Percentiles rank a stretch among this genome's conserved stretches.
Evolutionary conservation across 225 moss, liverwort and hornwort species (phyloP).

Genomic region (Bryum argenteum): DNA sequence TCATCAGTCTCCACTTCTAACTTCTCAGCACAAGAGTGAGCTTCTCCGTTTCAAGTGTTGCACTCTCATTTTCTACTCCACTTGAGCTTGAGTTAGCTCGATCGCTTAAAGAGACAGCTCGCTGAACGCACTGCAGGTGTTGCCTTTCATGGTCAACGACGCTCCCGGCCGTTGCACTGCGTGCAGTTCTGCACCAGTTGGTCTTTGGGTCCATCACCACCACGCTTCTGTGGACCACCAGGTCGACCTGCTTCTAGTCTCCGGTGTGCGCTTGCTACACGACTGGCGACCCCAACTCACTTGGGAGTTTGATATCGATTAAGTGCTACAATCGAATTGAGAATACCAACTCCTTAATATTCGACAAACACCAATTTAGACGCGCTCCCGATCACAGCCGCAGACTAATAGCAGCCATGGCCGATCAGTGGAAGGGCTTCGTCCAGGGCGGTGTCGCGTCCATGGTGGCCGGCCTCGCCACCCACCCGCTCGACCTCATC

Average conservation of each 20-base stretch:
- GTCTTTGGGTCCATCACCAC: background rate
- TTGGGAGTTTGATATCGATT: slow-evolving; percentile 10
- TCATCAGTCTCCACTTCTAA: too few species aligned
- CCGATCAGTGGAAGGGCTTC: slow-evolving; percentile 70
- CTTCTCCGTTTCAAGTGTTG: too few species aligned
- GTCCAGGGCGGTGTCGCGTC: slow-evolving; percentile 68
- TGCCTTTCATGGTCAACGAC: slow-evolving; percentile 31
- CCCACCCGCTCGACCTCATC: slow-evolving; percentile 76
- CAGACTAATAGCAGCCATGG: background rate
- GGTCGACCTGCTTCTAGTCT: slow-evolving; percentile 27
- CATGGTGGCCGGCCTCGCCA: slow-evolving; percentile 68
- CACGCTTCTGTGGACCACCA: slow-evolving; percentile 2
- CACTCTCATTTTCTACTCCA: too few species aligned
- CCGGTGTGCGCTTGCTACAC: slow-evolving; percentile 37
- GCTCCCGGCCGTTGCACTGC: background rate
- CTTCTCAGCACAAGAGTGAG: too few species aligned
- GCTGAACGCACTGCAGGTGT: background rate
- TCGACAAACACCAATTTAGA: too few species aligned
- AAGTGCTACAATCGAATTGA: background rate
- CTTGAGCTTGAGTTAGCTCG: too few species aligned
- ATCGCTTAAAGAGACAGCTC: background rate
- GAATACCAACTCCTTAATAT: background rate
- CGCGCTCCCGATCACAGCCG: too few species aligned
- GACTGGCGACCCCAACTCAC: slow-evolving; percentile 9
- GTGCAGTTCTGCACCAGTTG: slow-evolving; percentile 13